Conservation (phyloP, 2,329 filamentous ascomycete species). For the Botrytis squamosa region DNA sequence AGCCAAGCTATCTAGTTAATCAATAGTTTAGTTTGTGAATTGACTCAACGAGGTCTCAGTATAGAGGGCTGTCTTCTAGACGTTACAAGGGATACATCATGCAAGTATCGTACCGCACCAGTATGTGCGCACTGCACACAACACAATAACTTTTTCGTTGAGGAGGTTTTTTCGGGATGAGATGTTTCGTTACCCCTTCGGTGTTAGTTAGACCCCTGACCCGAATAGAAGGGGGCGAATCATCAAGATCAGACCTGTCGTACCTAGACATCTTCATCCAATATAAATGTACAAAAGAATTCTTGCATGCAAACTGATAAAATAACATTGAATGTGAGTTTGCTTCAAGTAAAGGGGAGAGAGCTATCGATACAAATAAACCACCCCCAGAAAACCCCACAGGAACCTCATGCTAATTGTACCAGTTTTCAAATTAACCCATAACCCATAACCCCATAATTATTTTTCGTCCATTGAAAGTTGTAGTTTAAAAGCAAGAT, state of each 20-base stretch:
- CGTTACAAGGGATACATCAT: conserved; percentile 10
- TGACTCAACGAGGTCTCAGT: conserved; percentile 3
- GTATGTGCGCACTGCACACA: conserved; percentile 5
- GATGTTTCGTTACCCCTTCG: conserved; percentile 9
- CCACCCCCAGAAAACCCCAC: background rate
- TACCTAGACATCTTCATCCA: background rate
- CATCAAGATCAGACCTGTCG: background rate
- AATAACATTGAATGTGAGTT: background rate
- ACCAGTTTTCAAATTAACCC: conserved; percentile 15
- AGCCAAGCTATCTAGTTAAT: background rate
- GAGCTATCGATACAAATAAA: background rate
- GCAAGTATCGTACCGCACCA: conserved; percentile 2
- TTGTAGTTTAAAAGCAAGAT: background rate
- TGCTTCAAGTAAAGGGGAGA: conserved; percentile 7
- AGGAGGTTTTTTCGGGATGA: conserved; percentile 12
- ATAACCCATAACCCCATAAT: background rate
- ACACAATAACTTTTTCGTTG: conserved; percentile 3
- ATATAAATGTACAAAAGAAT: background rate
- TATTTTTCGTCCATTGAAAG: background rate
- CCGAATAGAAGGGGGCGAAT: conserved; percentile 2
- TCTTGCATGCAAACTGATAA: background rate
- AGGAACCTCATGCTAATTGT: conserved; percentile 2
- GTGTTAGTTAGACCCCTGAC: conserved; percentile 1
- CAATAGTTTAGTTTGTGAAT: conserved; percentile 1
- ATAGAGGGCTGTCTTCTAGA: background rate